Conservation (phyloP, 169 alveolate genomes). For the Sarcocystis neurona region DNA sequence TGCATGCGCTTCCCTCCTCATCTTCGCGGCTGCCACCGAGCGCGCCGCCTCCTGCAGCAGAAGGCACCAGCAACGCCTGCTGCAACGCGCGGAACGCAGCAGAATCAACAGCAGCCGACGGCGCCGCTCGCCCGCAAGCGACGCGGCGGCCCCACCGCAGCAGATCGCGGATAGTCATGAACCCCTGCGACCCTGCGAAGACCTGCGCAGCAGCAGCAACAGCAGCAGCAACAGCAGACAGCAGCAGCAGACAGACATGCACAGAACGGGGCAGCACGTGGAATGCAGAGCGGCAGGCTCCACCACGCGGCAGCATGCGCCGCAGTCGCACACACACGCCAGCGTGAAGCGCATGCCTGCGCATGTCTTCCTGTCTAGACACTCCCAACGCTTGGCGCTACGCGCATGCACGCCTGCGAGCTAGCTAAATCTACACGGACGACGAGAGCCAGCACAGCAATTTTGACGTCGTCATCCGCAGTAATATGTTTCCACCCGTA, state of each 20-base stretch:
- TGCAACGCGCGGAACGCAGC: background rate
- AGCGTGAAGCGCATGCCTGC: too few species aligned
- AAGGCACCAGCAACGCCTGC: background rate
- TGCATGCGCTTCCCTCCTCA: conserved; percentile 69
- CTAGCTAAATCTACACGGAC: too few species aligned
- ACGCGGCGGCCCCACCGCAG: conserved; percentile 97
- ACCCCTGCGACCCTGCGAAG: conserved; percentile 77
- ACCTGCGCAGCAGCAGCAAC: conserved; percentile 48
- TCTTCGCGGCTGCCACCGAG: conserved; percentile 16
- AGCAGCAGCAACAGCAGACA: background rate
- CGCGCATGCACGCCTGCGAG: too few species aligned
- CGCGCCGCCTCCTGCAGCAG: background rate
- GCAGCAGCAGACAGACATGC: background rate
- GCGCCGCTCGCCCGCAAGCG: conserved; percentile 79
- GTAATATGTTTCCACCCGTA: too few species aligned
- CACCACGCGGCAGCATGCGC: too few species aligned
- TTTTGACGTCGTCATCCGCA: too few species aligned
- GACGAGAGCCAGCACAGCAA: too few species aligned
- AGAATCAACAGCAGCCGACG: conserved; percentile 74
- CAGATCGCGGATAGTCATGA: conserved; percentile 98
- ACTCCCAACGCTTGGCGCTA: too few species aligned
- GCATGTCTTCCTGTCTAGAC: too few species aligned
- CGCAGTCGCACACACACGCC: too few species aligned
- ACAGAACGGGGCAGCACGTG: too few species aligned
- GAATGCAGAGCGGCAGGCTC: too few species aligned